phyloP scores from a whole-genome alignment of 441 rosid genomes.

The Corymbia calophylla region DNA sequence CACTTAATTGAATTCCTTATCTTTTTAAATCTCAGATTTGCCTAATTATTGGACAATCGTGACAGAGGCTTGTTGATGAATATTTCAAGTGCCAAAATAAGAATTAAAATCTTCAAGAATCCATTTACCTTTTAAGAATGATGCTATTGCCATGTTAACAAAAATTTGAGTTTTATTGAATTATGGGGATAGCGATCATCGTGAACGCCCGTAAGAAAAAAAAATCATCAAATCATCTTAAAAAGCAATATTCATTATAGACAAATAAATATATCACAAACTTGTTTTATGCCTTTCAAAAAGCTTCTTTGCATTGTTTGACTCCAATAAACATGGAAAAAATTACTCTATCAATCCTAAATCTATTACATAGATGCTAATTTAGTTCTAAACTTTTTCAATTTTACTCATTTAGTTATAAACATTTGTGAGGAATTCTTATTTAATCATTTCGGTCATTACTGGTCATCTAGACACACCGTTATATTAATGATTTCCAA shows the following conservation, averaged over 20 bases:
- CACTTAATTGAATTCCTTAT: background rate
- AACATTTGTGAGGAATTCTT: background rate
- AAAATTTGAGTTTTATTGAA: background rate
- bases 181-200: background rate
- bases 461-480: too few relatives aligned
- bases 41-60: background rate
- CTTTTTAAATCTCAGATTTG: background rate
- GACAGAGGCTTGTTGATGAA: background rate
- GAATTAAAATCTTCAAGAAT: background rate
- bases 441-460: background rate
- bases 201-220: background rate
- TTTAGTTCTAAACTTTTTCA: background rate
- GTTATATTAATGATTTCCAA: too few relatives aligned
- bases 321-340: too few relatives aligned
- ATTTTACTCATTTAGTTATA: background rate
- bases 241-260: background rate
- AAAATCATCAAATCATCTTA: background rate
- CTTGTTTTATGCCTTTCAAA: background rate
- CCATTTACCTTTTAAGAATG: background rate
- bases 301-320: too few relatives aligned
- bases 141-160: background rate
- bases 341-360: too few relatives aligned
- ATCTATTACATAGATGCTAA: too few relatives aligned
- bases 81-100: background rate
- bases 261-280: background rate